Evolutionary conservation across 148 eudicot genomes (phyloP), one percentile per base, ranked within the genome.

Genomic region (Heliosperma pusillum): DNA sequence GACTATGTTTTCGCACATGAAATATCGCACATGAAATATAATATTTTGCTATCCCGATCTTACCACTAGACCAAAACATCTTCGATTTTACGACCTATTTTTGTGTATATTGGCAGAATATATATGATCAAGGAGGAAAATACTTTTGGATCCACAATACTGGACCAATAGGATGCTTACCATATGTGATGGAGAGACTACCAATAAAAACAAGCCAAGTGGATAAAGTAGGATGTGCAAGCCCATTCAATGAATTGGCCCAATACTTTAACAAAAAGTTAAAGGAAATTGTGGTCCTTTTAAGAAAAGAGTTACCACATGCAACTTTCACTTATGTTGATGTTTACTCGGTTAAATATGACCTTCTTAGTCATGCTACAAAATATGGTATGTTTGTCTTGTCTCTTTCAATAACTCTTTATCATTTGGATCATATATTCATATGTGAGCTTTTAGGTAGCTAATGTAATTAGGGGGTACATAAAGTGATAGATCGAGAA

Each of bases 111-210:
- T 0, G 0, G 20, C 72, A 90, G 96, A 13, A 73, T 75, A 66
- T 94, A 74, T 85, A 94, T 69, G 76, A 52, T 17, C 79, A 78
- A 79, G 98, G 96, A 76, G 97, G 91, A 8, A 87, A 96, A 78
- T 89, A 86, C 19, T 93, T 88, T 80, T 94, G 98, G 98, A 86
- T 94, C 80, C 98, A 94, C 79, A 91, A 94, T 52, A 94, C 98
- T 5, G 98, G 96, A 4, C 98, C 98, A 2, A 78, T 90, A 3
- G 98, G 98, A 0, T 94, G 98, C 68, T 83, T 91, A 6, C 90
- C 98, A 2, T 91, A 90, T 25, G 79, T 94, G 53, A 76, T 90
- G 87, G 96, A 87, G 61, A 80, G 83, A 0, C n/a, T 88, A 7
- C 83, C 59, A 7, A 59, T 88, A 68, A 86, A 77, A 10, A 88